Evolutionary conservation across 306 rosid species (phyloP), one percentile per base, ranked within the genome.

Genomic region (Vicia faba): DNA sequence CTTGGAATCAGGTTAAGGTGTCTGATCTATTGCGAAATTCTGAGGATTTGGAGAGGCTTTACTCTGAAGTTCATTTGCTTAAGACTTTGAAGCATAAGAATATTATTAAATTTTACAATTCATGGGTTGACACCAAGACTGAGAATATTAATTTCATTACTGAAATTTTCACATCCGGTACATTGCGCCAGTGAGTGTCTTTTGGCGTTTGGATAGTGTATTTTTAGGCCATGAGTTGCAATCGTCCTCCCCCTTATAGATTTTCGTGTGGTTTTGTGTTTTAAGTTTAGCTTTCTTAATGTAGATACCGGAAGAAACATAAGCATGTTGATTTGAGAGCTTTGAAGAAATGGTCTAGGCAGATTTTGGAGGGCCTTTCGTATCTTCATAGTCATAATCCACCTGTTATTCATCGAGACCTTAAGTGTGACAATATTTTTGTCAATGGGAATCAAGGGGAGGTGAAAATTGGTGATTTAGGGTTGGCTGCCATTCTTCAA

Each of bases 371-470:
- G 79, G 99, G 99, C 51, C 99, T 95, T 68, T 70, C 74, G 11
- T 95, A 95, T 85, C 99, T 95, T 79, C 99, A 95, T 71, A 75
- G 95, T 75, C 92, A 90, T 56, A 85, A 95, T 54, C 99, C 99
- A 0, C 99, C 99, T 0, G 87, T 93, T 71, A 90, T 93, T 74
- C 99, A 93, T 48, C 87, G 99, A 62, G 99, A 95, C 80, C 84
- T 95, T n/a, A 95, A 95, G 84, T 95, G 99, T 48, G 99, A 95
- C 78, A 95, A 95, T 67, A 86, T 95, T 62, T 86, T 95, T 82
- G 99, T 93, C 76, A 93, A 93, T 78, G 99, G 99, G 61, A 88
- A 93, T 83, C 97, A 93, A 74, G 97, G 99, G 19, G 99, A 90
- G 84, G 99, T 93, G 79, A 93, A 93, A 81, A 93, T 93, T 53